Evolutionary conservation across 1,284 basidiomycete species (phyloP).

Genomic region (Ustilago nuda): DNA sequence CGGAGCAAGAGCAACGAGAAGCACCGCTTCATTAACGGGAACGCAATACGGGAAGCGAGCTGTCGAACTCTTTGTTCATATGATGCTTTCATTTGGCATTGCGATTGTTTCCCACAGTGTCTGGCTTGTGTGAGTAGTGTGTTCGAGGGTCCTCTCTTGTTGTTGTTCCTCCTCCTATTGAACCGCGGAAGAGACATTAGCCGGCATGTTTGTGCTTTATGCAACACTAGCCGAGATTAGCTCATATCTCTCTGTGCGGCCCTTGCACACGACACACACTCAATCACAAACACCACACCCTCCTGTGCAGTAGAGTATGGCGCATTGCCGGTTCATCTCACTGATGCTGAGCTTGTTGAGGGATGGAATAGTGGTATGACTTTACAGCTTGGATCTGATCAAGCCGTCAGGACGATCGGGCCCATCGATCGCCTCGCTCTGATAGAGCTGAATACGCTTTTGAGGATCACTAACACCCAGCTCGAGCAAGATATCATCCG

Average conservation of each 20-base stretch:
- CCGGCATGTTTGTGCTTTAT: not conserved
- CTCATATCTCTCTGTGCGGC: not conserved
- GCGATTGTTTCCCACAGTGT: constrained; percentile 7
- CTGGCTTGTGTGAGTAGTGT: not conserved
- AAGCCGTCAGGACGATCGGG: constrained; percentile 42
- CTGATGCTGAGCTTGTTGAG: not conserved
- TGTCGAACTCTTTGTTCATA: constrained; percentile 2
- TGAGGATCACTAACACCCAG: constrained; percentile 35
- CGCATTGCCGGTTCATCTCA: not conserved
- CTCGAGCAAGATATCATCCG: constrained; percentile 59
- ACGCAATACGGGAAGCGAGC: not conserved
- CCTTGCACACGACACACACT: constrained; percentile 8
- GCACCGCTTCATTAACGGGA: not conserved
- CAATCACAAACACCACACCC: not conserved
- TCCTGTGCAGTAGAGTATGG: too few species aligned
- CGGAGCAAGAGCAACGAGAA: not conserved
- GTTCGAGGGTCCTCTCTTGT: not conserved
- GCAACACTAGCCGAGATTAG: not conserved
- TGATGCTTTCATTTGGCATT: not conserved
- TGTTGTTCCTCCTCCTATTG: not conserved
- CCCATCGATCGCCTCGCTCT: constrained; percentile 51
- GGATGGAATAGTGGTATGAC: not conserved
- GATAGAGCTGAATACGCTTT: constrained; percentile 44
- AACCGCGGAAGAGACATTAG: not conserved
- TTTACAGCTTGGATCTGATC: constrained; percentile 41